Percentiles rank a stretch among this genome's conserved stretches.
phyloP scores from a whole-genome alignment of 2,329 filamentous ascomycete species.

The Neobulgaria alba region DNA sequence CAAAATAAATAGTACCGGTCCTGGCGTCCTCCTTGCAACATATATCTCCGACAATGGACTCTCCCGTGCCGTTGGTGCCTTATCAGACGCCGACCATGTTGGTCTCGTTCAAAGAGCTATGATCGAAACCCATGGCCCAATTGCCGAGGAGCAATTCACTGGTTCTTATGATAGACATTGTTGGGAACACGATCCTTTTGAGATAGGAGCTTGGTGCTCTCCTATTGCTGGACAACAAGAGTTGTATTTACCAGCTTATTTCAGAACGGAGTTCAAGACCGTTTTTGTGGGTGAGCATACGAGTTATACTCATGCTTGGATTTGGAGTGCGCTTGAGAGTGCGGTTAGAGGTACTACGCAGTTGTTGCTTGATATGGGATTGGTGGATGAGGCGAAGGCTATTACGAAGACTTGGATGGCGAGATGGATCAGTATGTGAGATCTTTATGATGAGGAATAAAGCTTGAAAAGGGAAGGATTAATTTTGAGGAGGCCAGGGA shows the following conservation, averaged over 20 bases:
- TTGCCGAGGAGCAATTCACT: constrained; percentile 53
- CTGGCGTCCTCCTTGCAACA: constrained; percentile 51
- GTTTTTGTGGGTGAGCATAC: constrained; percentile 65
- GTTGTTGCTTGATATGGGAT: constrained; percentile 52
- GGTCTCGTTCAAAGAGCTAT: constrained; percentile 58
- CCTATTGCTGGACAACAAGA: constrained; percentile 58
- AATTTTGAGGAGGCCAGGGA: no score
- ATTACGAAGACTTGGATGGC: constrained; percentile 60
- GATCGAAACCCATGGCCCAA: constrained; percentile 55
- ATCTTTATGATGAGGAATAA: no score
- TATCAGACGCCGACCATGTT: constrained; percentile 52
- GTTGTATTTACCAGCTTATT: constrained; percentile 62
- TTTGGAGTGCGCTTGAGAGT: constrained; percentile 57
- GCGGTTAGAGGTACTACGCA: constrained; percentile 57
- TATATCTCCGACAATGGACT: constrained; percentile 44
- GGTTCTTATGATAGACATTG: constrained; percentile 57
- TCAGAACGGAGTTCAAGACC: constrained; percentile 54
- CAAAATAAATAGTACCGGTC: constrained; percentile 53
- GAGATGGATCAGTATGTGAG: constrained; percentile 38
- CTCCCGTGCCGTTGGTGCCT: constrained; percentile 34
- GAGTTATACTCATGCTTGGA: constrained; percentile 64
- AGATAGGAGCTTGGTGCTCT: constrained; percentile 53
- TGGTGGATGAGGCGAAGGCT: constrained; percentile 62
- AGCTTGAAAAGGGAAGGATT: no score
- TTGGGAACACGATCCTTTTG: constrained; percentile 54